These are phyloP conservation scores for Tuber borchii DNA, from an alignment of 495 filamentous ascomycete genomes.

Conservation along the genomic window DNA sequence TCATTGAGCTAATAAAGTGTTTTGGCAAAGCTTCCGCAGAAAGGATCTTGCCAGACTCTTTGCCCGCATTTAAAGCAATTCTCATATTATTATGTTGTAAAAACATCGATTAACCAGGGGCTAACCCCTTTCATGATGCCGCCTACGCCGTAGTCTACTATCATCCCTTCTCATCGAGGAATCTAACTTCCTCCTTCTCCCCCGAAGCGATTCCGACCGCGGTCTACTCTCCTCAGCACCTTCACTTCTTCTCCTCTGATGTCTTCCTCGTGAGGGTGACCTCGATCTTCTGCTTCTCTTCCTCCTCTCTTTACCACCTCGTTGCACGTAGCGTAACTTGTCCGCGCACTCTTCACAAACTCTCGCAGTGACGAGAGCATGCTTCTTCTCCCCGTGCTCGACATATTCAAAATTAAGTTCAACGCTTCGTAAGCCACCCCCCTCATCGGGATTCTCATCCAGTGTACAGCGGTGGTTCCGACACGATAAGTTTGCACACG, in stretches of 20 bases:
- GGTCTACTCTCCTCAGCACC: neutral
- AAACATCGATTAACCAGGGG: neutral
- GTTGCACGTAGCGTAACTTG: slow-evolving; percentile 35
- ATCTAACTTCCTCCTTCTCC: slow-evolving; percentile 1
- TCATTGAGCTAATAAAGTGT: neutral
- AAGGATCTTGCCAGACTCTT: neutral
- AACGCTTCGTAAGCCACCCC: slow-evolving; percentile 28
- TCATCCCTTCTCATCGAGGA: neutral
- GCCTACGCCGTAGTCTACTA: neutral
- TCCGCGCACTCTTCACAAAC: slow-evolving; percentile 33
- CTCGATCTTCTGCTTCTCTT: slow-evolving; percentile 16
- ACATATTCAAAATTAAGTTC: slow-evolving; percentile 40
- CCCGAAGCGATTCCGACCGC: neutral
- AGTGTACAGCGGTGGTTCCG: slow-evolving; percentile 29
- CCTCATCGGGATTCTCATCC: slow-evolving; percentile 32
- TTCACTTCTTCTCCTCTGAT: slow-evolving; percentile 9
- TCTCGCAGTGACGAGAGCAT: slow-evolving; percentile 40
- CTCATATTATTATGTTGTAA: neutral
- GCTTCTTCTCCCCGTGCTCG: slow-evolving; percentile 35
- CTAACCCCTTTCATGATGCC: neutral
- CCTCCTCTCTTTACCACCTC: slow-evolving; percentile 16
- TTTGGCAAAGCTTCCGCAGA: neutral
- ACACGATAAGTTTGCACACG: slow-evolving; percentile 36
- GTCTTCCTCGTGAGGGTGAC: slow-evolving; percentile 11
- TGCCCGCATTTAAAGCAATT: neutral